Evolutionary conservation across 2,329 filamentous ascomycete species (phyloP), one percentile per base, ranked within the genome.

Genomic region (Xylaria polymorpha): DNA sequence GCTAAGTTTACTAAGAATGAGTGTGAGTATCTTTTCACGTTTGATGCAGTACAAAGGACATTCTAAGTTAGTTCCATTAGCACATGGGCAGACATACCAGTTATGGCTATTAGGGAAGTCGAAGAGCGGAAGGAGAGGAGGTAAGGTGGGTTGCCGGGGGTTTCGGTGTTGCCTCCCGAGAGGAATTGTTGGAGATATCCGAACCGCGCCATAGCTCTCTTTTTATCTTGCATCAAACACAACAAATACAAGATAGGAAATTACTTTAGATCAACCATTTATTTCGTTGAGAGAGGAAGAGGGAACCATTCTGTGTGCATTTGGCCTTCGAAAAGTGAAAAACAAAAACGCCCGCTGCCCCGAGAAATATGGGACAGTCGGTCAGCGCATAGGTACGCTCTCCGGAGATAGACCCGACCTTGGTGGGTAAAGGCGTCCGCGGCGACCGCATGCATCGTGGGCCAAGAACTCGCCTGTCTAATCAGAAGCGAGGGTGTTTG

Each of bases 351-450:
- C 0, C 58, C 29, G 39, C 20, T 32, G 37, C 18, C 29, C 22
- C 43, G 1, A 32, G 5, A 63, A 48, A 32, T 25, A 55, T n/a
- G 18, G 37, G 18, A 58, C 12, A 10, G 9, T 57, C 39, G 55
- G 29, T 43, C 14, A 35, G 35, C 37, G 41, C 25, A 50, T 39
- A n/a, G n/a, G n/a, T n/a, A 87, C 87, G 88, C 72, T 91, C 88
- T 66, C 90, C 85, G 68, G 83, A 85, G 3, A 82, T 80, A 1
- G 84, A 83, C 14, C 83, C 83, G 59, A 35, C 22, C 32, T 29
- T 64, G 55, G 39, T 55, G 55, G 68, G 64, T 50, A 46, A 39
- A 39, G 63, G 55, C 7, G 43, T 37, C 67, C 62, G 67, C 63
- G 63, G 62, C 58, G 7, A 22, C 66, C 66, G 66, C 9, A 20